Evolutionary conservation across 345 rosid genomes (phyloP), one percentile per base, ranked within the genome.

Genomic region (Sapria himalayana): DNA sequence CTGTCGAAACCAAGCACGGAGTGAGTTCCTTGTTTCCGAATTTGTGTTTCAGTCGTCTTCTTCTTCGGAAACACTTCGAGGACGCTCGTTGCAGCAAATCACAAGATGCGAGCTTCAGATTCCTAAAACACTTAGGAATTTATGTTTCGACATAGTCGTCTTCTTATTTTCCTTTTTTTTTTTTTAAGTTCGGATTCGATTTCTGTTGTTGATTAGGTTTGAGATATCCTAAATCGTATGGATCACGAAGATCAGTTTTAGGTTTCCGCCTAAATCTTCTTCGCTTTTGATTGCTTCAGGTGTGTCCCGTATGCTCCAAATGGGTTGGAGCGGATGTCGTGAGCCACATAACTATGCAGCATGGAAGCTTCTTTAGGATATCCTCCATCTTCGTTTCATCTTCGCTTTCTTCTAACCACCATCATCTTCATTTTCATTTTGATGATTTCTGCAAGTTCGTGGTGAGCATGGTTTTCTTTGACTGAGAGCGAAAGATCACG

Each of bases 1-100:
- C 95, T 2, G 56, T 69, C n/a, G 94, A 79, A 51, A 76, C 70
- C 24, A 73, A 67, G 48, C 69, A 67, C 20, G 95, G 95, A 86
- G 95, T 76, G 73, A 15, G 19, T 24, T 31, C 3, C 34, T 7
- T 8, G 21, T 3, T 9, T 50, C 17, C 48, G 9, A 39, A 5
- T 25, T 12, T 39, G 13, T 33, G 22, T 23, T 31, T 15, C 14
- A 34, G 24, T 35, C 12, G 37, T 20, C 8, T 33, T 45, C 4
- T 3, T 12, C 2, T 7, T 14, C 1, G n/a, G n/a, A n/a, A n/a
- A n/a, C n/a, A n/a, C n/a, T n/a, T n/a, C n/a, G n/a, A n/a, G n/a
- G n/a, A n/a, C n/a, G n/a, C n/a, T n/a, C n/a, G n/a, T n/a, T n/a
- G n/a, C n/a, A n/a, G n/a, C n/a, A n/a, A n/a, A n/a, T n/a, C n/a